Base-by-base conservation (phyloP, 2,329 filamentous ascomycete species). In the Talaromyces sp. region DNA sequence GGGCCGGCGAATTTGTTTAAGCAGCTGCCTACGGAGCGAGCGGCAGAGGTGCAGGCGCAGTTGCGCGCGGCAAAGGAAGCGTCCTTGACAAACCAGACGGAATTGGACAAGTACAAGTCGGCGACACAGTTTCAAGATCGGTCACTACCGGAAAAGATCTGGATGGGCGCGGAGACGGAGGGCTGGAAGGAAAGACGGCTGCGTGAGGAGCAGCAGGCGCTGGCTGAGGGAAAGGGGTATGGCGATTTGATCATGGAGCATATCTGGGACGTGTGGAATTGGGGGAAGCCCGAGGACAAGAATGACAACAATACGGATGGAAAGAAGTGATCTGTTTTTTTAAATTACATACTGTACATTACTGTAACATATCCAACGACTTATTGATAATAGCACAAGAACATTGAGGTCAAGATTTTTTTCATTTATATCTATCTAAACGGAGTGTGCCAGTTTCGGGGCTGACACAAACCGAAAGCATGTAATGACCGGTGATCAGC, bases 251-350 rank as follows among this genome's bases (percentile, higher is more conserved):
- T 80, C 57, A 71, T 73, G 65, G 76, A 79, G 63, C 75, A 80
- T 73, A 73, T 80, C 52, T 78, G 74, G 75, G 78, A 80, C 62
- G 78, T 79, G 33, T 79, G 77, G 76, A 78, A 73, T 63, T 74
- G 71, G 72, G 72, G 73, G 40, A 71, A 72, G 63, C 63, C 63
- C 54, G 62, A 64, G 2, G 57, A 64, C 16, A 52, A 61, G 36
- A 57, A 60, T 27, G 63, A 58, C 44, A 63, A 62, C 23, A 57
- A n/a, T 63, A 66, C 40, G 65, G 68, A 44, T 14, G 30, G 14
- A 23, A 58, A 51, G 23, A 23, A 51, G 4, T 40, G 2, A 40
- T 36, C 23, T 23, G 1, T 23, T 23, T 23, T 23, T 23, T 23
- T 36, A 1, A 47, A 10, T 23, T 9, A n/a, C 10, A 5, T 53